Percentiles rank a stretch among this genome's conserved stretches.
Conservation (phyloP, 176 grass and related monocot genomes). For the Ananas comosus region DNA sequence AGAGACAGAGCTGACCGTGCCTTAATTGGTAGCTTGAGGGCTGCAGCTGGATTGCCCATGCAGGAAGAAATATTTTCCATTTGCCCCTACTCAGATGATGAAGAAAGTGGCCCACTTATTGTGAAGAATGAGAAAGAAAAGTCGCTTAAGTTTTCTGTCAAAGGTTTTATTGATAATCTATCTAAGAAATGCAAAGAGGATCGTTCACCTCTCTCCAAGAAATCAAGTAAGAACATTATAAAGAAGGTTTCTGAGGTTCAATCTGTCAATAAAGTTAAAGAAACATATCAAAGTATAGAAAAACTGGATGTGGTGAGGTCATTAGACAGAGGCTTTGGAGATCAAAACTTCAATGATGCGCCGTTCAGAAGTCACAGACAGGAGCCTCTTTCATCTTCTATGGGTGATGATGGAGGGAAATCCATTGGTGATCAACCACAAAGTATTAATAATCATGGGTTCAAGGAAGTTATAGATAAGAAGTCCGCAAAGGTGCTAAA, state of each 20-base stretch:
- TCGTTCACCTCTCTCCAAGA: slow-evolving; percentile 38
- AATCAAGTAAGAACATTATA: slow-evolving; percentile 49
- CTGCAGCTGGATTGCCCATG: slow-evolving; percentile 72
- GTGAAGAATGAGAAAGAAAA: slow-evolving; percentile 69
- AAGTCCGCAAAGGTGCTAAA: slow-evolving; percentile 38
- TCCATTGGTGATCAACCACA: slow-evolving; percentile 2
- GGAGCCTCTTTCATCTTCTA: slow-evolving; percentile 36
- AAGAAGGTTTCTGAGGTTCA: slow-evolving; percentile 45
- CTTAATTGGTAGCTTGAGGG: slow-evolving; percentile 68
- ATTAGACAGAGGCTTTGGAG: slow-evolving; percentile 41
- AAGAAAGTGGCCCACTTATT: slow-evolving; percentile 44
- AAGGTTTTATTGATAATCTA: slow-evolving; percentile 56
- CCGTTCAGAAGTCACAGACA: slow-evolving; percentile 33
- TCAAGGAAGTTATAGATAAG: slow-evolving; percentile 20
- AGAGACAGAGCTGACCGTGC: slow-evolving; percentile 59
- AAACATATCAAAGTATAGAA: slow-evolving; percentile 28
- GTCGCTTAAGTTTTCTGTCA: slow-evolving; percentile 75
- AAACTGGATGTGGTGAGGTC: slow-evolving; percentile 43
- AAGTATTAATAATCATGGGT: not conserved
- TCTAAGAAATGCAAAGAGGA: slow-evolving; percentile 42
- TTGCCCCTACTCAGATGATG: slow-evolving; percentile 57
- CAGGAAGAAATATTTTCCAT: slow-evolving; percentile 42
- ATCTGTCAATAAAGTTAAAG: slow-evolving; percentile 25
- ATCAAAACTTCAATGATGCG: slow-evolving; percentile 36
- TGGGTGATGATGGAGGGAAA: slow-evolving; percentile 35